Percentiles rank a stretch among this genome's conserved stretches.
phyloP scores from a whole-genome alignment of 2,329 filamentous ascomycete genomes.

The Paraphoma chrysanthemicola region DNA sequence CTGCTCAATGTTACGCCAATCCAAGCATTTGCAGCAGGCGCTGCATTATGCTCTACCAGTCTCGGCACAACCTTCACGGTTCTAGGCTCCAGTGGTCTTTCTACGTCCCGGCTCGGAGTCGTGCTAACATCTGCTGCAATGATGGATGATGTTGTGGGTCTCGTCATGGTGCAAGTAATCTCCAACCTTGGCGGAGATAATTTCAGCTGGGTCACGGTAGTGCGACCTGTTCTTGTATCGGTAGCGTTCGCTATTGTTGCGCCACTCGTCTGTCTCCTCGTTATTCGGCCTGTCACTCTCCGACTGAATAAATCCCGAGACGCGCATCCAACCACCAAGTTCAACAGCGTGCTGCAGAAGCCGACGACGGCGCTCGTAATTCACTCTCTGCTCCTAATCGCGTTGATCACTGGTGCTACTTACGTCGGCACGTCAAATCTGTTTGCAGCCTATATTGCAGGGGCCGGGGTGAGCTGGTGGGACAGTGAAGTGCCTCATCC shows the following conservation, averaged over 20 bases:
- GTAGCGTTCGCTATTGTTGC: conserved; percentile 59
- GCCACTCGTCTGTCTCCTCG: conserved; percentile 56
- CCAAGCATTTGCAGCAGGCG: conserved; percentile 75
- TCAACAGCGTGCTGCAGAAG: conserved; percentile 34
- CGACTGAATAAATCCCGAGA: conserved; percentile 43
- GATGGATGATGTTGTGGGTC: conserved; percentile 80
- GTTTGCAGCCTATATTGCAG: conserved; percentile 67
- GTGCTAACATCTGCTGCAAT: conserved; percentile 77
- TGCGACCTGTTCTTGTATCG: conserved; percentile 61
- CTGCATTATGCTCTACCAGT: conserved; percentile 76
- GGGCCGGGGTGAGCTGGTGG: conserved; percentile 67
- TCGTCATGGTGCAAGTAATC: conserved; percentile 80
- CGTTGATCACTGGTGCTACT: conserved; percentile 57
- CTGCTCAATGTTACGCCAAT: conserved; percentile 60
- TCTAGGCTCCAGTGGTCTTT: conserved; percentile 65
- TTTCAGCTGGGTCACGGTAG: conserved; percentile 52
- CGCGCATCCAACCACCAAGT: conserved; percentile 14
- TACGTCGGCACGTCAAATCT: conserved; percentile 70
- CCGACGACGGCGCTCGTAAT: conserved; percentile 52
- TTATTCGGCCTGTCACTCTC: conserved; percentile 53
- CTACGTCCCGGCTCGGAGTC: conserved; percentile 62
- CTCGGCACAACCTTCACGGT: conserved; percentile 75
- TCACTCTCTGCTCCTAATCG: conserved; percentile 60
- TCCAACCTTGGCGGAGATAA: conserved; percentile 63
- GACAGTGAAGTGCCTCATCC: conserved; percentile 50